Base-by-base conservation (phyloP, 2,329 filamentous ascomycete species). In the Paecilomyces variotii region DNA sequence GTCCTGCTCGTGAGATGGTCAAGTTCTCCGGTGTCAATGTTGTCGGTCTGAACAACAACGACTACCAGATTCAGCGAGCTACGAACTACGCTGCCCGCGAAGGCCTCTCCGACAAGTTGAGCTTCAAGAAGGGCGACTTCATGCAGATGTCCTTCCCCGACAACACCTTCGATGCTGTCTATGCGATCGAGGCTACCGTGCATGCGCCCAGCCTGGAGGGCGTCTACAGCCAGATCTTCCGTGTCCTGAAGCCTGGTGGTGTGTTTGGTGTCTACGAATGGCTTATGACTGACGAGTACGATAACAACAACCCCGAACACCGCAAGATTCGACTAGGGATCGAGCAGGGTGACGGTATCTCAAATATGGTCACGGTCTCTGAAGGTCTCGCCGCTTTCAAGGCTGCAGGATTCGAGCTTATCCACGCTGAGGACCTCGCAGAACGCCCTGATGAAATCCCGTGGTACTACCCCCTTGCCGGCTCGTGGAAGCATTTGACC, bases 131-230 rank as follows among this genome's bases (percentile, higher is more conserved):
- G 84, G 93, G 92, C 56, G 93, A 97, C 72, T 99, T 99, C 75
- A 97, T 97, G 93, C 91, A 96, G 86, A 96, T 97, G 90, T 87
- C 87, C 25, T 97, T 97, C 80, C 87, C 89, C 53, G 89, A 94
- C 71, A 90, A 95, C 81, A 85, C 81, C 24, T 97, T 97, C 76
- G 94, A 97, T 68, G 91, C 91, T 59, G 90, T 97, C 56, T 97
- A 97, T 72, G 93, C 92, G 57, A 97, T 99, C 66, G 94, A 99
- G 78, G 94, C 94, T 2, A 99, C 94, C 2, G 90, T 95, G 55
- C 94, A 99, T 74, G 94, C 94, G 0, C 94, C 93, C 50, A 88
- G 86, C 52, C 85, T 97, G 6, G 89, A 91, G 70, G 92, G 90
- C 60, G 91, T 97, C 64, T 99, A 99, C 80, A 87, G 85, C 72